Evolutionary conservation across 768 basidiomycete genomes (phyloP), one percentile per base, ranked within the genome.

Genomic region (Boletus tylopilopsis): DNA sequence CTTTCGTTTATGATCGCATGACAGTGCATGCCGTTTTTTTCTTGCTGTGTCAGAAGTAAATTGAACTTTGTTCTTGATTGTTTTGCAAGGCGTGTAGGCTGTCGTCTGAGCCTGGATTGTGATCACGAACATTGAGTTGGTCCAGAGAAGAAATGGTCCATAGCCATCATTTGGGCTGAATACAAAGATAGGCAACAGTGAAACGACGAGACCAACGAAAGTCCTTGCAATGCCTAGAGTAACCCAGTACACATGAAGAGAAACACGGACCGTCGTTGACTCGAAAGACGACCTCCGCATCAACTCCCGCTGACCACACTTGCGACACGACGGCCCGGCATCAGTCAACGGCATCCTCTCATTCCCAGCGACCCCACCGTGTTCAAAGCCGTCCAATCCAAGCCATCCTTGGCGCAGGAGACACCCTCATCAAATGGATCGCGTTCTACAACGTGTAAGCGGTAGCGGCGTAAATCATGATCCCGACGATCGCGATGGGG

Each of bases 11-110:
- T 23, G 39, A n/a, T 47, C 18, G 33, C 16, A 25, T 47, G 45
- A 48, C 8, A 37, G 51, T 62, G 51, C 54, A 54, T 56, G 45
- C 54, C 40, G n/a, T n/a, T 51, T 7, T 53, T 57, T 39, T 46
- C 29, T 64, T 47, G 49, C 39, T 53, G 30, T 60, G 42, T 36
- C 58, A 49, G 59, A 48, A 18, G 29, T 43, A 32, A 13, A 36
- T 47, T 38, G 34, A 36, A 27, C 8, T 13, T 5, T 53, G 23
- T 42, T 45, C 22, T 40, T 40, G 18, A 25, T 39, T n/a, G n/a
- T 47, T 30, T 30, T 30, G 29, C 11, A 30, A 30, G 4, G 29
- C 29, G 29, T 30, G 29, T 6, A 13, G 13, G 29, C n/a, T n/a
- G n/a, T n/a, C n/a, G n/a, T n/a, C n/a, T n/a, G n/a, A n/a, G n/a